Conservation (phyloP, 1,139 yeast genomes). For the Meyerozyma athensensis region DNA sequence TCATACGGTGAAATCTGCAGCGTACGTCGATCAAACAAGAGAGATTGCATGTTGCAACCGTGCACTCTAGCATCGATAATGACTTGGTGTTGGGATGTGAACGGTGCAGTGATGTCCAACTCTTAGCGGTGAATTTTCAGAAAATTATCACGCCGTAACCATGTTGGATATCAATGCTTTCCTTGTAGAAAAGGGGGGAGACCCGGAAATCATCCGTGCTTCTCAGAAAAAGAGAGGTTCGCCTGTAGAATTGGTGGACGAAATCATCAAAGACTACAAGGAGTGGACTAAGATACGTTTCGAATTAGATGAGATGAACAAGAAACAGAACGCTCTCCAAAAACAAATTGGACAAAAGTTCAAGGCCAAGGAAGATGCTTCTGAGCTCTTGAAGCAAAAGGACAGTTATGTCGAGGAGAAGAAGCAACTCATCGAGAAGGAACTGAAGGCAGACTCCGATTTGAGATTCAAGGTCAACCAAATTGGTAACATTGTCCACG, state of each 20-base stretch:
- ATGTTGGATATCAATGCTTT: conserved; percentile 93
- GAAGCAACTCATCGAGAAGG: conserved; percentile 59
- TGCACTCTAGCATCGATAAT: not conserved
- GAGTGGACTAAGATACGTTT: conserved; percentile 91
- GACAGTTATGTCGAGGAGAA: conserved; percentile 69
- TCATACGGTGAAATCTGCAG: conserved; percentile 28
- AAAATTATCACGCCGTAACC: conserved; percentile 1
- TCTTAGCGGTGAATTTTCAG: not conserved
- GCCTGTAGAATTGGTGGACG: conserved; percentile 91
- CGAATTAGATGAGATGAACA: conserved; percentile 86
- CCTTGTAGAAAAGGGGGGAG: conserved; percentile 93
- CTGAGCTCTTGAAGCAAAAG: conserved; percentile 75
- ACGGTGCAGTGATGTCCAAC: not conserved
- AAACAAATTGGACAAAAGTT: conserved; percentile 88
- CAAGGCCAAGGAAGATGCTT: conserved; percentile 93
- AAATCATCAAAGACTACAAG: conserved; percentile 85
- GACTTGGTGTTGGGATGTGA: not conserved
- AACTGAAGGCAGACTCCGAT: conserved; percentile 72
- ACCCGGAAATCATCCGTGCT: conserved; percentile 80
- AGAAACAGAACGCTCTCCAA: conserved; percentile 79
- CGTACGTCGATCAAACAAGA: conserved; percentile 30
- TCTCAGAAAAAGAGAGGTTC: conserved; percentile 95
- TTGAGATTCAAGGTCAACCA: conserved; percentile 77
- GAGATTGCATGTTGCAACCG: conserved; percentile 30
- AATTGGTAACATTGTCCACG: conserved; percentile 92